Base-by-base conservation (phyloP, 345 rosid species). In the Sonneratia caseolaris region DNA sequence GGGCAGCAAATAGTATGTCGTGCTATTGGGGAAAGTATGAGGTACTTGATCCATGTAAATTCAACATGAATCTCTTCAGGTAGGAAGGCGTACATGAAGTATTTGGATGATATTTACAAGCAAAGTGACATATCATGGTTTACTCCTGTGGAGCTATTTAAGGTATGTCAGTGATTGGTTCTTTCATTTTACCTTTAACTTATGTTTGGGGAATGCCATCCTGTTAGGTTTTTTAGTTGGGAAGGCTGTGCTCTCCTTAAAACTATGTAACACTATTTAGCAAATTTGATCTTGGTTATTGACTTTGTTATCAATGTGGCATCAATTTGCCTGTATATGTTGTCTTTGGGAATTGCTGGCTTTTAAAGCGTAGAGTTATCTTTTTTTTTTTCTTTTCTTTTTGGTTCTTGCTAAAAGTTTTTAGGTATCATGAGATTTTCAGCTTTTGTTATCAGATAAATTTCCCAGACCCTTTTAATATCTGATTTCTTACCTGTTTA, bases 91-190 rank as follows among this genome's bases (percentile, higher is more conserved):
- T 95, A 95, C 68, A 82, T 90, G 83, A 85, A 88, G 37, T 77
- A 90, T 72, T 74, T 92, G 90, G 94, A 92, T 74, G 87, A 92
- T 75, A 83, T 95, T 71, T 95, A 95, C 78, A 88, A 82, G 83
- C 90, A 86, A 77, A 92, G 90, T 92, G 97, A 89, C 72, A 83
- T 87, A 37, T 81, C 99, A 72, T 95, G 99, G 99, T 95, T 92
- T 84, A 95, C 99, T 68, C 99, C 99, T 13, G 97, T 92, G 43
- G 99, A 95, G 87, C 97, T 95, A 65, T 95, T 92, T 76, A 95
- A 92, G 99, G 99, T 90, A 77, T 68, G 64, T 42, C 68, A 66
- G 38, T 68, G 15, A 37, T 9, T 12, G 40, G 7, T 42, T 42
- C 0, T 37, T 56, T 38, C 51, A 43, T 22, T 37, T 72, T 2